These are phyloP conservation scores for Talaromyces funiculosus DNA, from an alignment of 2,329 filamentous ascomycete species.

Conservation along the genomic window DNA sequence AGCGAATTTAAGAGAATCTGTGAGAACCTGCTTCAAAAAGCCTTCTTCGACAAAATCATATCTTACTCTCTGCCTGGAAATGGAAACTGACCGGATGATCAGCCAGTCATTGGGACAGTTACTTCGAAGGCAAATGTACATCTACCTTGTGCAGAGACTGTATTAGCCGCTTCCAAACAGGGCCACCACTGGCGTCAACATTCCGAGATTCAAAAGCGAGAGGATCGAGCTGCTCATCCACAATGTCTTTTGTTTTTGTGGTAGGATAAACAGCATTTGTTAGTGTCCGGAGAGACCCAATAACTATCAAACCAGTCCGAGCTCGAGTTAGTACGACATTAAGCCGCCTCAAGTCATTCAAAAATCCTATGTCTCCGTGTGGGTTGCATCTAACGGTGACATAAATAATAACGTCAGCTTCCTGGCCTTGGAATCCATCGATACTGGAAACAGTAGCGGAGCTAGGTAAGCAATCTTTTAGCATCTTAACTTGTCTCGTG, in stretches of 20 bases:
- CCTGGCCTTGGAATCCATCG: not conserved
- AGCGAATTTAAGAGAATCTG: no score
- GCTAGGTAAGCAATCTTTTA: constrained; percentile 29
- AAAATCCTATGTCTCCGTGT: constrained; percentile 63
- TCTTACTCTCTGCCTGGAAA: no score
- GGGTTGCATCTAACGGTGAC: constrained; percentile 64
- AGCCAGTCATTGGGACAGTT: not conserved
- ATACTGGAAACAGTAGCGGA: constrained; percentile 23
- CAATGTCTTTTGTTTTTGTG: not conserved
- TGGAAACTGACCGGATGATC: no score
- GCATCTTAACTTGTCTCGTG: constrained; percentile 17
- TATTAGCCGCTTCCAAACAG: not conserved
- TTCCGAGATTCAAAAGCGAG: not conserved
- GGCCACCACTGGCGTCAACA: not conserved
- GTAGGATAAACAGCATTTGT: not conserved
- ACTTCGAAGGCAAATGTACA: not conserved
- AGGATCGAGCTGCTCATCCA: not conserved
- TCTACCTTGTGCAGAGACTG: not conserved
- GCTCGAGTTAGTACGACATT: constrained; percentile 67
- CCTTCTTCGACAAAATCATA: no score
- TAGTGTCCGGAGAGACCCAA: constrained; percentile 40
- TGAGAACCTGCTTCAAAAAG: no score
- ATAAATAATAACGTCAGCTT: constrained; percentile 59
- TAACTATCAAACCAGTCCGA: constrained; percentile 58
- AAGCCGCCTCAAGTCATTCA: constrained; percentile 58